These are phyloP conservation scores for Pyrus pyrifolia DNA, from an alignment of 306 rosid species.

Conservation along the genomic window DNA sequence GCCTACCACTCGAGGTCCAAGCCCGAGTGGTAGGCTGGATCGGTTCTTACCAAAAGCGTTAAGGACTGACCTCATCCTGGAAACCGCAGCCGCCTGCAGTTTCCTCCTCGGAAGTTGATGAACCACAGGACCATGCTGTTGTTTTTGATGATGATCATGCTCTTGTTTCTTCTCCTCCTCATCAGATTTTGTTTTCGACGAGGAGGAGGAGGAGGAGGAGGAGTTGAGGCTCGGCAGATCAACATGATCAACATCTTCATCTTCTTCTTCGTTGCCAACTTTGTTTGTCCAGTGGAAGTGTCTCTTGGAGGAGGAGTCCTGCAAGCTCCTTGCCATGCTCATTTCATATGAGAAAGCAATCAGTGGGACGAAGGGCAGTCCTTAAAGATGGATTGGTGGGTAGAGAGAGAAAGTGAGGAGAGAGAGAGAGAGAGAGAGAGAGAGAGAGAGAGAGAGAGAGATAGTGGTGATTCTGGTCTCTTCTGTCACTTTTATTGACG, in stretches of 20 bases:
- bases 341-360: slow-evolving; percentile 39
- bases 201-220: slow-evolving; percentile 35
- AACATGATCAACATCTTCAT: slow-evolving; percentile 15
- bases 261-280: slow-evolving; percentile 57
- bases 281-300: slow-evolving; percentile 96
- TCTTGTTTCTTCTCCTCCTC: slow-evolving; percentile 30
- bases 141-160: slow-evolving; percentile 17
- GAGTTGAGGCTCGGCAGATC: slow-evolving; percentile 32
- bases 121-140: slow-evolving; percentile 7
- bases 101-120: slow-evolving; percentile 39
- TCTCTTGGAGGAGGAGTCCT: slow-evolving; percentile 75
- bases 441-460: slow-evolving; percentile 2
- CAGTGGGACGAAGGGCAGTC: slow-evolving; percentile 8
- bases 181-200: slow-evolving; percentile 20
- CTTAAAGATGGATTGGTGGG: slow-evolving; percentile 27
- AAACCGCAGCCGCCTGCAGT: slow-evolving; percentile 63
- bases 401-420: slow-evolving; percentile 12
- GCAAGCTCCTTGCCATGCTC: slow-evolving; percentile 49
- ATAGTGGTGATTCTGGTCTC: slow-evolving; percentile 19
- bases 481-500: slow-evolving; percentile 26
- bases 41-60: slow-evolving; percentile 65
- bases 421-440: background rate
- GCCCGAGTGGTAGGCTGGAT: slow-evolving; percentile 43
- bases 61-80: slow-evolving; percentile 72
- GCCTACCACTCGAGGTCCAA: slow-evolving; percentile 73